Evolutionary conservation across 2,329 filamentous ascomycete species (phyloP).

Genomic region (Chaetomium strumarium): DNA sequence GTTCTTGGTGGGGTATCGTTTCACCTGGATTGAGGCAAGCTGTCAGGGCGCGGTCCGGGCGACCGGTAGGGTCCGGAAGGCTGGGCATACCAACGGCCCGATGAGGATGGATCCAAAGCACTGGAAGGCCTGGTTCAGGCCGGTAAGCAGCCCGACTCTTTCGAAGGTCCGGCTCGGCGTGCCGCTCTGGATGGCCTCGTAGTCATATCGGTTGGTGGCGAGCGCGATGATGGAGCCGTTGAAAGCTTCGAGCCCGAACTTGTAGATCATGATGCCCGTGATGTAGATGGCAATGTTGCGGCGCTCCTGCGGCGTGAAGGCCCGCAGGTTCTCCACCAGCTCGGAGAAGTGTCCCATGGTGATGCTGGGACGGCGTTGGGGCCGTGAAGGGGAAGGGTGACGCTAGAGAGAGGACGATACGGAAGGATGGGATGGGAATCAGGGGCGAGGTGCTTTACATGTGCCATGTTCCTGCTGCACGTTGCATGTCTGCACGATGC

Average conservation of each 20-base stretch:
- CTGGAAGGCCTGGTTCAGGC: slow-evolving; percentile 46
- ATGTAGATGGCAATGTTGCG: slow-evolving; percentile 43
- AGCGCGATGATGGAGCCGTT: slow-evolving; percentile 45
- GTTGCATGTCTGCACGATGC: too few species aligned
- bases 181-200: slow-evolving; percentile 32
- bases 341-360: slow-evolving; percentile 17
- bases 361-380: slow-evolving; percentile 1
- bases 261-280: slow-evolving; percentile 46
- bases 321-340: slow-evolving; percentile 12
- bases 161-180: slow-evolving; percentile 37
- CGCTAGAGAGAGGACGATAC: too few species aligned
- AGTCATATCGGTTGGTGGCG: slow-evolving; percentile 45
- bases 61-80: neutral
- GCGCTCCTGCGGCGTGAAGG: slow-evolving; percentile 33
- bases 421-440: neutral
- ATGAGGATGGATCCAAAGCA: slow-evolving; percentile 46
- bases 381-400: too few species aligned
- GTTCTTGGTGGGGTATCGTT: slow-evolving; percentile 39
- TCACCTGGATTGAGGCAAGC: slow-evolving; percentile 11
- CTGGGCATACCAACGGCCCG: slow-evolving; percentile 41
- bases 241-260: slow-evolving; percentile 46
- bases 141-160: slow-evolving; percentile 41
- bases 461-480: too few species aligned
- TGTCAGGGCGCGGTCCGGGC: neutral
- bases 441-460: slow-evolving; percentile 7